These are phyloP conservation scores for Sclerotinia subarctica DNA, from an alignment of 2,329 filamentous ascomycete species.

Conservation along the genomic window DNA sequence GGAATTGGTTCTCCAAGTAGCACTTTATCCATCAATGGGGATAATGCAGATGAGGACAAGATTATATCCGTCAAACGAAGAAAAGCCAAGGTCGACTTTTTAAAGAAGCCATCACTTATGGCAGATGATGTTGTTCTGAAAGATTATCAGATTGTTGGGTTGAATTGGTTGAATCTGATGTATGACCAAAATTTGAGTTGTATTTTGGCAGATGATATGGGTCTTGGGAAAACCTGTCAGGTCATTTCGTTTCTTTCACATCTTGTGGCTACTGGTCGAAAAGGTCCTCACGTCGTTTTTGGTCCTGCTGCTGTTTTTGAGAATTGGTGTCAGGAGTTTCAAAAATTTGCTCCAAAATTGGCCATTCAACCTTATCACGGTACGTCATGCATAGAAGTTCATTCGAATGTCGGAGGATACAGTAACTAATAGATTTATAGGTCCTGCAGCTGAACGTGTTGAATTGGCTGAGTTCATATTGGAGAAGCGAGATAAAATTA, in stretches of 20 bases:
- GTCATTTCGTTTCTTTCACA: conserved; percentile 90
- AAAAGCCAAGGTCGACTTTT: conserved; percentile 33
- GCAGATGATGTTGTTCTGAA: conserved; percentile 74
- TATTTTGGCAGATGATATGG: conserved; percentile 97
- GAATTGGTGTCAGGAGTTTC: conserved; percentile 92
- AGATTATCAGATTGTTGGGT: conserved; percentile 87
- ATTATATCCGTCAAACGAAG: conserved; percentile 32
- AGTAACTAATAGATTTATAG: conserved; percentile 39
- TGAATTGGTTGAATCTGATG: conserved; percentile 90
- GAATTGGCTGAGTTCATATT: conserved; percentile 65
- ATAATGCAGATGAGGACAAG: conserved; percentile 47
- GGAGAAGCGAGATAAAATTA: conserved; percentile 62
- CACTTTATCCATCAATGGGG: conserved; percentile 35
- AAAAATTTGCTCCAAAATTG: conserved; percentile 76
- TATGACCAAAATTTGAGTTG: conserved; percentile 78
- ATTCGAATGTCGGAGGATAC: background rate
- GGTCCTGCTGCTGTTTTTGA: conserved; percentile 92
- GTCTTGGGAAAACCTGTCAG: conserved; percentile 92
- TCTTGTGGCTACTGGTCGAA: conserved; percentile 65
- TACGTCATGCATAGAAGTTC: conserved; percentile 17
- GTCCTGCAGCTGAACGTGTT: conserved; percentile 63
- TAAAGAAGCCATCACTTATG: conserved; percentile 70
- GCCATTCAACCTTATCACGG: conserved; percentile 67
- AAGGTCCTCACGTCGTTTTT: conserved; percentile 77
- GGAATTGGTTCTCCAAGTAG: conserved; percentile 62